phyloP scores from a whole-genome alignment of 208 protist species.

The Acanthamoeba polyphaga region DNA sequence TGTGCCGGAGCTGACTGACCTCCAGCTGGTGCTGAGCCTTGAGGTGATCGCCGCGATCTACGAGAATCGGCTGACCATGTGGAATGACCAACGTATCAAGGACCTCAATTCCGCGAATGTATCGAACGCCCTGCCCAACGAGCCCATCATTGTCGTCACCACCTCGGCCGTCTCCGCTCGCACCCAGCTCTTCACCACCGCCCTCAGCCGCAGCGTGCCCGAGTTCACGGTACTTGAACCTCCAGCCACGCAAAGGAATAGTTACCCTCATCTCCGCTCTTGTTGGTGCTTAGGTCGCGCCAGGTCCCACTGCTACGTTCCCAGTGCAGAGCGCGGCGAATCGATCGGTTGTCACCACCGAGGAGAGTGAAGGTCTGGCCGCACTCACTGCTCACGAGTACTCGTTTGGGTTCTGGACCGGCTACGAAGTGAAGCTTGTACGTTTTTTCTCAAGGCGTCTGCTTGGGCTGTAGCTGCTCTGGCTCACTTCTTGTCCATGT shows the following conservation, averaged over 20 bases:
- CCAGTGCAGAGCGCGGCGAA: not conserved
- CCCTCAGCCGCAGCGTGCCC: not conserved
- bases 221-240: not conserved
- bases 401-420: not conserved
- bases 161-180: not conserved
- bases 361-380: not conserved
- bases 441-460: not conserved
- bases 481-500: not conserved
- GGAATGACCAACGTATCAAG: constrained; percentile 46
- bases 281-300: not conserved
- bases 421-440: constrained; percentile 3
- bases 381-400: not conserved
- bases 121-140: not conserved
- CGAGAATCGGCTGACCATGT: constrained; percentile 8
- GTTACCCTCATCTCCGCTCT: not conserved
- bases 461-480: not conserved
- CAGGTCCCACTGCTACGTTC: not conserved
- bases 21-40: not conserved
- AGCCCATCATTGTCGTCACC: not conserved
- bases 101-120: constrained; percentile 4
- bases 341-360: not conserved
- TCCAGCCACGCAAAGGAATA: not conserved
- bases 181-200: constrained; percentile 20
- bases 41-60: constrained; percentile 27
- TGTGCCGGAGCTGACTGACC: not conserved